phyloP scores from a whole-genome alignment of 2,329 filamentous ascomycete species.

The Fusarium burgessii region DNA sequence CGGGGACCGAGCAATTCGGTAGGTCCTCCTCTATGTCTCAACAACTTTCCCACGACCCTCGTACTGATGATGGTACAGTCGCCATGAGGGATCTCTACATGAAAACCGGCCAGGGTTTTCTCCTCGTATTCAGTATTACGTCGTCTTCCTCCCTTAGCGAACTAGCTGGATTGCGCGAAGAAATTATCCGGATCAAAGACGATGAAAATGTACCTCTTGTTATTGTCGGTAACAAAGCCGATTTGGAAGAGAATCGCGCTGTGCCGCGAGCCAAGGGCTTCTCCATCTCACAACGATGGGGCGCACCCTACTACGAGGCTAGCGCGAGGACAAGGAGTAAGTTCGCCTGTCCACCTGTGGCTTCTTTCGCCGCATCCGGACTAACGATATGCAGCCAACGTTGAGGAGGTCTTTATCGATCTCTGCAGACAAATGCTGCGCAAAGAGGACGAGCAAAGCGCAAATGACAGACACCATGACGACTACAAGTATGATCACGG shows the following conservation, averaged over 20 bases:
- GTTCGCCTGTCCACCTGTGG: conserved; percentile 44
- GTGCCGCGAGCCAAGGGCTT: conserved; percentile 85
- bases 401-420: conserved; percentile 90
- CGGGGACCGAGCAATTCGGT: conserved; percentile 94
- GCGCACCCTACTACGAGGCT: conserved; percentile 90
- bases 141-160: conserved; percentile 86
- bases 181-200: conserved; percentile 92
- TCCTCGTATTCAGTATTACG: conserved; percentile 92
- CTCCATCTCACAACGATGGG: conserved; percentile 87
- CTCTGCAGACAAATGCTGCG: conserved; percentile 86
- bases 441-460: conserved; percentile 69
- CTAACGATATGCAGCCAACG: conserved; percentile 70
- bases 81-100: conserved; percentile 87
- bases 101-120: conserved; percentile 92
- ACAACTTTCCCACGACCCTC: conserved; percentile 23
- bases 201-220: conserved; percentile 88
- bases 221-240: conserved; percentile 91
- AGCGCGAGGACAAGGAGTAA: conserved; percentile 80
- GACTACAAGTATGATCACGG: conserved; percentile 57
- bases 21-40: conserved; percentile 53
- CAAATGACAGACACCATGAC: conserved; percentile 52
- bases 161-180: conserved; percentile 83
- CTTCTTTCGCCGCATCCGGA: conserved; percentile 29
- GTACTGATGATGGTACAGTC: conserved; percentile 55
- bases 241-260: conserved; percentile 85